Evolutionary conservation across 495 filamentous ascomycete genomes (phyloP).

Genomic region (Neurospora tetrasperma): DNA sequence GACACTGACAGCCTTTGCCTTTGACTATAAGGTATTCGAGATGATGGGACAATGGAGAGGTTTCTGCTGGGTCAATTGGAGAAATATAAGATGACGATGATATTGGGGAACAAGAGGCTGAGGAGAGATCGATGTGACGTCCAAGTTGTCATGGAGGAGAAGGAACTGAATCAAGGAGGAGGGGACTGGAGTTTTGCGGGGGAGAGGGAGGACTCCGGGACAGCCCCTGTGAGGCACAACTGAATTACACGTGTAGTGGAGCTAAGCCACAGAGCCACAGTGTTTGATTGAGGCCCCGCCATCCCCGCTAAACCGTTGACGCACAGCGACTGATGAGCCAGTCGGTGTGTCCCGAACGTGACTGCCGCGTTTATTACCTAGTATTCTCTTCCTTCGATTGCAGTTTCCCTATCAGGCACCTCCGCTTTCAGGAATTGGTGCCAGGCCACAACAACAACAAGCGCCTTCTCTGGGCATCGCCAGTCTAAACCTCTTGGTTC

Average conservation of each 20-base stretch:
- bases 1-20: neutral
- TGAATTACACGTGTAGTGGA: neutral
- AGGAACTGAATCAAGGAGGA: neutral
- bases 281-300: neutral
- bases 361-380: neutral
- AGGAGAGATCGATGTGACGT: neutral
- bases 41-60: neutral
- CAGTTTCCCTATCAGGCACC: no score
- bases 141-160: neutral
- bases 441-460: neutral
- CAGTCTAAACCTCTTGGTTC: neutral
- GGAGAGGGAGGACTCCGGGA: neutral
- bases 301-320: neutral
- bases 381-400: neutral
- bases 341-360: neutral
- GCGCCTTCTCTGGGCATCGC: neutral
- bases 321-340: constrained; percentile 1
- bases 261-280: neutral
- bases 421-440: neutral
- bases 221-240: neutral
- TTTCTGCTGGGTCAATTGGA: neutral
- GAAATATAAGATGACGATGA: neutral
- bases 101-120: neutral
- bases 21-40: neutral
- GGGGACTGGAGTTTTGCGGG: neutral